These are phyloP conservation scores for Colletotrichum paranaense DNA, from an alignment of 2,329 filamentous ascomycete species.

Conservation along the genomic window DNA sequence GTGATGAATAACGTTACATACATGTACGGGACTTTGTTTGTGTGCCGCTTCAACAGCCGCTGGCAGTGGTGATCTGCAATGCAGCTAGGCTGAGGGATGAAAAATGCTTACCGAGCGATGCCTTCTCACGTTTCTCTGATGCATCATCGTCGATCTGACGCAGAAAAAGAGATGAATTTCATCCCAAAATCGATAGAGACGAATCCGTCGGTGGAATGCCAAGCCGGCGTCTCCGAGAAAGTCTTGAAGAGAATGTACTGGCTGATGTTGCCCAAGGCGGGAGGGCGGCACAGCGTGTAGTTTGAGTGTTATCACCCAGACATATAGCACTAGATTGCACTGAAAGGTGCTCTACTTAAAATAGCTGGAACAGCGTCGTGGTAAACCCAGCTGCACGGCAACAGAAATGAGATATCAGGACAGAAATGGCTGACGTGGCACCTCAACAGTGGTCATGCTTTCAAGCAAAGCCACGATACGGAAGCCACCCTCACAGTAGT, in stretches of 20 bases:
- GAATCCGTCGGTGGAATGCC: not conserved
- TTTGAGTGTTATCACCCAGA: not conserved
- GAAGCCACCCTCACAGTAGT: not conserved
- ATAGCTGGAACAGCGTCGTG: too few species aligned
- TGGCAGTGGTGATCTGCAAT: not conserved
- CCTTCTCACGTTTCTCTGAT: not conserved
- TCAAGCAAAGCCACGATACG: not conserved
- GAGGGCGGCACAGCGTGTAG: not conserved
- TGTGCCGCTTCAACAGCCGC: not conserved
- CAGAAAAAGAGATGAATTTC: not conserved
- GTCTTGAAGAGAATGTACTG: not conserved
- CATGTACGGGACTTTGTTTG: not conserved
- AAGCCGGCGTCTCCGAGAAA: not conserved
- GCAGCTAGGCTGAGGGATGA: not conserved
- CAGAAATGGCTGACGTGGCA: not conserved
- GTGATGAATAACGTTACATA: not conserved
- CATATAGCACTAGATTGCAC: not conserved
- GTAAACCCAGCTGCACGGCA: not conserved
- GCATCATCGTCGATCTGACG: not conserved
- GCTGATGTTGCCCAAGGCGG: not conserved
- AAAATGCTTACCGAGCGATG: not conserved
- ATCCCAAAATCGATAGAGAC: not conserved
- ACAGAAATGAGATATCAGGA: not conserved
- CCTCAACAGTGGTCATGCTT: not conserved
- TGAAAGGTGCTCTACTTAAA: not conserved